phyloP scores from a whole-genome alignment of 2,329 filamentous ascomycete genomes.

The Fusarium haematococcum region DNA sequence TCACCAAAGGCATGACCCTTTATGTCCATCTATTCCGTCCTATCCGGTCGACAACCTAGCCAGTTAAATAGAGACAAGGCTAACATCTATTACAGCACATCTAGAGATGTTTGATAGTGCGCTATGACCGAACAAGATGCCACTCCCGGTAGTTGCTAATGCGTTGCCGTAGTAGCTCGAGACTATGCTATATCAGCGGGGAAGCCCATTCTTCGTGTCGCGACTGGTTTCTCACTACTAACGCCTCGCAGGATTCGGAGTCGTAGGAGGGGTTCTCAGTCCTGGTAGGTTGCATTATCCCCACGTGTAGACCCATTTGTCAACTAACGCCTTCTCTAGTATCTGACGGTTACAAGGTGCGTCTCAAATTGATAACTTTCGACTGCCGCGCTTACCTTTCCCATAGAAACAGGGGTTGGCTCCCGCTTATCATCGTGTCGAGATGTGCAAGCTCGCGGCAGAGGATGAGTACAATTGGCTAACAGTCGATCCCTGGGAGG shows the following conservation, averaged over 20 bases:
- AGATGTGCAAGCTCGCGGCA: constrained; percentile 89
- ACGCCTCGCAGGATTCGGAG: constrained; percentile 69
- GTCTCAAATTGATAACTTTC: not conserved
- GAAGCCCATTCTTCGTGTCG: constrained; percentile 38
- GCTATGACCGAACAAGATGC: not conserved
- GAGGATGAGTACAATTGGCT: constrained; percentile 78
- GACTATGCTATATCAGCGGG: constrained; percentile 75
- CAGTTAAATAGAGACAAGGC: not conserved
- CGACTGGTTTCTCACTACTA: not conserved
- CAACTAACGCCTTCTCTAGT: constrained; percentile 25
- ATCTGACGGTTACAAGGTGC: constrained; percentile 48
- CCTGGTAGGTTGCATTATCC: constrained; percentile 40
- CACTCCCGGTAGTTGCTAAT: not conserved
- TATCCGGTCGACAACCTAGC: not conserved
- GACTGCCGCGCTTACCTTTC: not conserved
- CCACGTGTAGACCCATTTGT: not conserved
- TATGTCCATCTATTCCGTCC: not conserved
- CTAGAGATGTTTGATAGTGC: constrained; percentile 72
- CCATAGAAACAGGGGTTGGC: constrained; percentile 53
- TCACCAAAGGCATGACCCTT: constrained; percentile 64
- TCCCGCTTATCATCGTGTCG: constrained; percentile 52
- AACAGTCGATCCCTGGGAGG: constrained; percentile 91
- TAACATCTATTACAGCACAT: constrained; percentile 60
- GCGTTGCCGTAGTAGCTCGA: constrained; percentile 75
- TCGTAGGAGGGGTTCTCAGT: constrained; percentile 78